Evolutionary conservation across 352 stramenopile genomes (phyloP), one percentile per base, ranked within the genome.

Genomic region (Pythium apleroticum): DNA sequence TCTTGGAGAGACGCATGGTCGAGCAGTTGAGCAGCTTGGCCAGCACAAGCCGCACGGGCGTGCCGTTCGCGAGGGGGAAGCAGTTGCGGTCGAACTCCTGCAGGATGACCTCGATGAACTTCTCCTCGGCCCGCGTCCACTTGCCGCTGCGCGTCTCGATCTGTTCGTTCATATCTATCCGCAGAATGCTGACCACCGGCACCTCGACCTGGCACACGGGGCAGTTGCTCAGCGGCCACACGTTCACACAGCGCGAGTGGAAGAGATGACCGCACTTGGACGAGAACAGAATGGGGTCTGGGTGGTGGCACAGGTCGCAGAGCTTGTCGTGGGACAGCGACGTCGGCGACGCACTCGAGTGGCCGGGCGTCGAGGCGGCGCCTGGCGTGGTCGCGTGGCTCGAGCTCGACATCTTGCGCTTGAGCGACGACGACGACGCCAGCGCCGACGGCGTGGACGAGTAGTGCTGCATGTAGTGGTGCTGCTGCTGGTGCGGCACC

Each of bases 1-100:
- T 95, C 67, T 95, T 95, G 17, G 86, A 95, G 30, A 95, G 67
- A 24, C 86, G 76, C 86, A 95, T 95, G n/a, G 86, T 91, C 54
- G 84, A 93, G 68, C 86, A 95, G 67, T 95, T 95, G 54, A 95
- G 86, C 65, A 95, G 74, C 70, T 88, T 92, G 33, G 86, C 84
- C 14, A 95, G 73, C 63, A 92, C 84, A 20, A 95, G 72, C 1
- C 86, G 86, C 63, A 95, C 87, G 41, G 86, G 86, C 22, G 86
- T 95, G 63, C 86, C 86, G 60, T 95, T 88, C 9, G 84, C 86
- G 22, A 95, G 76, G 22, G 86, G 84, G 30, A 95, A 75, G 28
- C 75, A 77, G 63, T 78, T 83, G 35, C 84, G 78, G 63, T 93
- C 83, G 52, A 95, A 95, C 71, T 95, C 86, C 41, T 84, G 58